Evolutionary conservation across 345 rosid species (phyloP).

Genomic region (Eucalyptus sideroxylon): DNA sequence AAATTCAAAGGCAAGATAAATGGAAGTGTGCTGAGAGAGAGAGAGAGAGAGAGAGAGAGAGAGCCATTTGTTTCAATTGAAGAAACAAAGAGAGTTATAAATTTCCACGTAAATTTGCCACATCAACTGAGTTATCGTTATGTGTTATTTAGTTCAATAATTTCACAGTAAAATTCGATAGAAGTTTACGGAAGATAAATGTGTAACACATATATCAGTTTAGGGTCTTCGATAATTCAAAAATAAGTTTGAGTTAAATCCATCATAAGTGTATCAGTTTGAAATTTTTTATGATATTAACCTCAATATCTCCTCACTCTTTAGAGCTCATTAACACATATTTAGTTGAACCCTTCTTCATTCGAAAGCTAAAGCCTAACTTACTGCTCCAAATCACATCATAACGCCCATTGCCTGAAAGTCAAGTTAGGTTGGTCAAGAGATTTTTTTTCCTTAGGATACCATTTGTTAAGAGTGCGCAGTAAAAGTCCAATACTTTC

Average conservation of each 20-base stretch:
- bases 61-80: neutral
- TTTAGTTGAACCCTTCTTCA: neutral
- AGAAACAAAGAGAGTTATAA: too few relatives aligned
- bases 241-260: too few relatives aligned
- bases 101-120: neutral
- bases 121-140: too few relatives aligned
- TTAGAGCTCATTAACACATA: neutral
- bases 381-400: neutral
- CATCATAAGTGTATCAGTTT: too few relatives aligned
- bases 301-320: neutral
- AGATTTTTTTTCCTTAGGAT: neutral
- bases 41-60: too few relatives aligned
- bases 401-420: neutral
- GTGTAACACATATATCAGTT: too few relatives aligned
- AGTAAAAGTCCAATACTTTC: accelerated
- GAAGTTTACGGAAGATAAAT: too few relatives aligned
- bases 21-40: too few relatives aligned
- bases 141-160: neutral
- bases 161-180: accelerated
- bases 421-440: neutral
- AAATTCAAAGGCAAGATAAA: accelerated
- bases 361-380: neutral
- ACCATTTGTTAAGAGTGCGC: neutral
- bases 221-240: too few relatives aligned
- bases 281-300: too few relatives aligned